Percentiles rank a stretch among this genome's conserved stretches.
These are phyloP conservation scores for Blepharisma undulans DNA, from an alignment of 169 alveolate genomes.

Conservation along the genomic window DNA sequence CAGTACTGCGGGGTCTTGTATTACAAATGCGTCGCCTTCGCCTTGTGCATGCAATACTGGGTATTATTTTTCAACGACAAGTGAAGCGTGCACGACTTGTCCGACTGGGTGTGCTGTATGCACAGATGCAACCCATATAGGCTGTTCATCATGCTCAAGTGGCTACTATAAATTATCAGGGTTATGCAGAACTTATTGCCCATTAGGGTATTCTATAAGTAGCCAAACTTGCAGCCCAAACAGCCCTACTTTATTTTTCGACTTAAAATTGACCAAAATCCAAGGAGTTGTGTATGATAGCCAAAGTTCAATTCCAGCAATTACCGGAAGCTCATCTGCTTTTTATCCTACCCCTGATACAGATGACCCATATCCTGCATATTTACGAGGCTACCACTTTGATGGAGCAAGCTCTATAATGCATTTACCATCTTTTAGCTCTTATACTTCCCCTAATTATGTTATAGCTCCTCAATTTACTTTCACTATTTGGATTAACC, in stretches of 20 bases:
- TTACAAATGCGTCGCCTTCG: neutral
- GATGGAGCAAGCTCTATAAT: neutral
- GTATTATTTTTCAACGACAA: neutral
- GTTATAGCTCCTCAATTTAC: neutral
- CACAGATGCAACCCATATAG: neutral
- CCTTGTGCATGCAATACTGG: slow-evolving; percentile 21
- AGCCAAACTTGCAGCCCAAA: neutral
- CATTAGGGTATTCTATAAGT: neutral
- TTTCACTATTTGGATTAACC: neutral
- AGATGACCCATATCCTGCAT: slow-evolving; percentile 15
- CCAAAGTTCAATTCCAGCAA: neutral
- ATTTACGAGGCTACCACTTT: slow-evolving; percentile 25
- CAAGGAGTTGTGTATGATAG: neutral
- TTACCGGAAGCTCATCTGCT: neutral
- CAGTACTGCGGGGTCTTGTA: neutral
- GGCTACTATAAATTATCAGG: neutral
- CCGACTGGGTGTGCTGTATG: neutral
- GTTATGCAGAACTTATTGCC: neutral
- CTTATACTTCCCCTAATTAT: neutral
- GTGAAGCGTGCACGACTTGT: neutral
- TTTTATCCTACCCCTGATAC: slow-evolving; percentile 23
- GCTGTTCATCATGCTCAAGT: neutral
- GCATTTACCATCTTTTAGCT: neutral
- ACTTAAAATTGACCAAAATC: neutral
- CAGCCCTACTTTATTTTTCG: neutral